Evolutionary conservation across 257 asterid genomes (phyloP), one percentile per base, ranked within the genome.

Genomic region (Linderniella brevidens): DNA sequence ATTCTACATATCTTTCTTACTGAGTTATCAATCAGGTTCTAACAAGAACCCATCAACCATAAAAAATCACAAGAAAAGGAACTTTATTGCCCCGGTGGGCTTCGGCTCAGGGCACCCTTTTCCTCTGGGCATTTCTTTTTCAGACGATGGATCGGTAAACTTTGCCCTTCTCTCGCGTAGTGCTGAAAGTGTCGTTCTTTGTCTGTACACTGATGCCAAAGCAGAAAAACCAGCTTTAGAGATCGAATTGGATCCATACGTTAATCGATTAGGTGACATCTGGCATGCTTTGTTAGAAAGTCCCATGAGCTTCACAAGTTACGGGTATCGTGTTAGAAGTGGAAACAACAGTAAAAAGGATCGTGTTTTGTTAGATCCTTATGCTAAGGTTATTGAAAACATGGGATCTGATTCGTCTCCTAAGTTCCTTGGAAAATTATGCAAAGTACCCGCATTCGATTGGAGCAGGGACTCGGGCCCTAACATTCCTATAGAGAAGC

Each of bases 201-300:
- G 98, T 66, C 76, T 90, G 61, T 90, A 76, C 66, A 62, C 71
- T 19, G 82, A 76, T 50, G n/a, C 58, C 41, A 41, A 19, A 41
- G 54, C 43, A 35, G 80, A 70, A 20, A 66, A 71, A 32, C 96
- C 98, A 63, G 64, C 76, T 59, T 48, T 85, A 64, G 94, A 90
- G 77, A 79, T 90, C 68, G 93, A 90, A 64, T 78, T 90, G 59
- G 98, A 90, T 69, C 88, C 93, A 11, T 78, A 80, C 52, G 71
- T 81, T 50, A 84, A 90, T 52, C 86, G 77, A 17, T 47, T 94
- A 1, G 96, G 96, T 50, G 68, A 77, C 63, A 65, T 90, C 57
- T 90, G 98, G 96, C 98, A 90, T 71, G 88, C 75, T 40, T 67
- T 66, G 55, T 9, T 85, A 10, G 69, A 76, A 49, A 46, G 68